These are phyloP conservation scores for Wallacemonas sp. DNA, from an alignment of 208 protist genomes.

Conservation along the genomic window DNA sequence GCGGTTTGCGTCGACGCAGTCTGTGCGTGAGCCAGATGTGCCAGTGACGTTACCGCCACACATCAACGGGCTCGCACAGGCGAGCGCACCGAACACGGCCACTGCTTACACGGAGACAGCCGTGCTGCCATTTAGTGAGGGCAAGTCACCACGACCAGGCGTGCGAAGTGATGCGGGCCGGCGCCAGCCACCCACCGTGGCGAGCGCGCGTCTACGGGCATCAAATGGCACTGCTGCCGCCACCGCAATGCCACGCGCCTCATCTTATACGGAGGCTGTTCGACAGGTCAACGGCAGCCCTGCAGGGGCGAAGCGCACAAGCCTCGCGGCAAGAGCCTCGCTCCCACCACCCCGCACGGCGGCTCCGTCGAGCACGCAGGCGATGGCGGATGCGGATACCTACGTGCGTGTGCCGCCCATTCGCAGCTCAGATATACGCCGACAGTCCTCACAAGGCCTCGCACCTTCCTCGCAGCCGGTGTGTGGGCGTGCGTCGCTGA, in stretches of 20 bases:
- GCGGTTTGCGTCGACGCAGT: neutral
- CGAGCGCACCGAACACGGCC: no score
- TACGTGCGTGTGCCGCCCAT: neutral
- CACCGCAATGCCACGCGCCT: neutral
- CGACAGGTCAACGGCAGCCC: no score
- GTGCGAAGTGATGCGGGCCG: neutral
- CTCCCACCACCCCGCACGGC: neutral
- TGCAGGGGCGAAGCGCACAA: no score
- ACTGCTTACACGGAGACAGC: no score
- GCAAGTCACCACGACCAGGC: conserved; percentile 2
- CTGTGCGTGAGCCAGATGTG: neutral
- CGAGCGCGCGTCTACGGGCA: no score
- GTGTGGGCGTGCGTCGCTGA: no score
- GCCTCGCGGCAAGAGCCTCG: no score
- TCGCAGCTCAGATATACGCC: neutral
- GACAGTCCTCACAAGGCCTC: no score
- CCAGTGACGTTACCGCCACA: neutral
- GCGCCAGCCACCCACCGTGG: neutral
- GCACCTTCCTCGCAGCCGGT: no score
- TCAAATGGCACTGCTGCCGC: no score
- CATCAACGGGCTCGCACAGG: neutral
- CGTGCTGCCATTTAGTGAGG: neutral
- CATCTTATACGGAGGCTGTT: no score
- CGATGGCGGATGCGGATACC: neutral
- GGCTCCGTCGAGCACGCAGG: no score